Base-by-base conservation (phyloP, 805 yeast genomes). In the Candida montana region DNA sequence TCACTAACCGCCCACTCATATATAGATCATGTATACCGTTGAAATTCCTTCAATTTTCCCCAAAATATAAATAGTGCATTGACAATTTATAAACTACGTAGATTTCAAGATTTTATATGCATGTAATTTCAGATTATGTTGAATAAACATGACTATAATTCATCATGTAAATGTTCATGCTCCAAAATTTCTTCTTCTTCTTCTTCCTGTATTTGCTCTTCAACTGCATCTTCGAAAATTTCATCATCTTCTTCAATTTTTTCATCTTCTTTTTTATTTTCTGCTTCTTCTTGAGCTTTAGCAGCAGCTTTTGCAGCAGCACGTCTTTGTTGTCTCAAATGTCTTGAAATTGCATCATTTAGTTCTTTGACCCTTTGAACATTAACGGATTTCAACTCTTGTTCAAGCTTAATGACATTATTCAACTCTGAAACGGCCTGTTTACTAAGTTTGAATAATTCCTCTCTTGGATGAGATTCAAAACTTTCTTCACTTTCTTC, bases 281-380 rank as follows among this genome's bases (percentile, higher is more conserved):
- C 37, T n/a, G 27, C 35, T 30, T 39, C 42, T 19, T 40, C 39
- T 32, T 43, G 46, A 11, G 46, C 43, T 29, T 51, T 46, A 7
- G 41, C 42, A 7, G 48, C 47, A n/a, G 55, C 55, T 35, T 38
- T 44, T 13, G 36, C 37, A 7, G 44, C 48, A n/a, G 51, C 54
- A 16, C 40, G 33, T 16, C 21, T 28, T 21, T 36, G 33, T 10
- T 41, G 44, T 36, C 31, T 41, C 20, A 32, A 28, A 19, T n/a
- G 32, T 33, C 44, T 41, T 5, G 28, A 6, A 7, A 41, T 19
- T 12, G 32, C 37, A 17, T 15, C 29, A 15, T 36, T 55, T 23
- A 64, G 32, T 18, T 62, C 68, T 26, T 57, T 62, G 33, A 58
- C 40, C 37, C 63, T 59, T 39, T 62, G 61, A 2, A 54, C 50